Evolutionary conservation across 2,329 filamentous ascomycete species (phyloP), one percentile per base, ranked within the genome.

Genomic region (Sordariomycetes sp.): DNA sequence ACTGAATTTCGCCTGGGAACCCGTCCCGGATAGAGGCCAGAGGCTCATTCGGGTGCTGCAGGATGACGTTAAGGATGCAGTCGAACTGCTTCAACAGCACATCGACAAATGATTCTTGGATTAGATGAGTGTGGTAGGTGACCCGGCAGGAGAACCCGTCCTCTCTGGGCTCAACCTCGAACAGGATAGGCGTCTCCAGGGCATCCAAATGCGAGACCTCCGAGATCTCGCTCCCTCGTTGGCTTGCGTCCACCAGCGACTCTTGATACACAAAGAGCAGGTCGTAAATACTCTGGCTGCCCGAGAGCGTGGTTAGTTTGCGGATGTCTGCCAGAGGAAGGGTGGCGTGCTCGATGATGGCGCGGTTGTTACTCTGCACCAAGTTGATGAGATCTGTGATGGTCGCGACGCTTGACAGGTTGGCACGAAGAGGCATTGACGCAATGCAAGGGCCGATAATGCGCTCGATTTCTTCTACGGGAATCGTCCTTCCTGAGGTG

Each of bases 201-300:
- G 82, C 81, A 66, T 97, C 92, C 5, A 78, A 70, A 57, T 87
- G 83, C 28, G 79, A 77, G 0, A 81, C 67, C 58, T 90, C 76
- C 11, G 65, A 69, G 0, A 93, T 73, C 8, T 22, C 20, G 2
- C 67, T 40, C 3, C 69, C 64, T 1, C 34, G 61, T 55, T 28
- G 61, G 65, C 64, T 64, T 72, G 66, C 74, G 71, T 65, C 67
- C 2, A 63, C 62, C 1, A 87, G 73, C 0, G 86, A 88, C 66
- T 96, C 87, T 64, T 97, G 92, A 77, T 92, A 97, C 0, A 92
- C 85, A 64, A 96, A 86, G 0, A 96, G 74, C 0, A 86, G 79
- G 63, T 96, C 89, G 63, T 93, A 96, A 0, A 96, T 70, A 1
- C 72, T 71, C 46, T 82, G 77, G 1, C 78, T 74, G 0, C 82